Percentiles rank a stretch among this genome's conserved stretches.
phyloP scores from a whole-genome alignment of 495 filamentous ascomycete species.

The Penicillium paxilli region DNA sequence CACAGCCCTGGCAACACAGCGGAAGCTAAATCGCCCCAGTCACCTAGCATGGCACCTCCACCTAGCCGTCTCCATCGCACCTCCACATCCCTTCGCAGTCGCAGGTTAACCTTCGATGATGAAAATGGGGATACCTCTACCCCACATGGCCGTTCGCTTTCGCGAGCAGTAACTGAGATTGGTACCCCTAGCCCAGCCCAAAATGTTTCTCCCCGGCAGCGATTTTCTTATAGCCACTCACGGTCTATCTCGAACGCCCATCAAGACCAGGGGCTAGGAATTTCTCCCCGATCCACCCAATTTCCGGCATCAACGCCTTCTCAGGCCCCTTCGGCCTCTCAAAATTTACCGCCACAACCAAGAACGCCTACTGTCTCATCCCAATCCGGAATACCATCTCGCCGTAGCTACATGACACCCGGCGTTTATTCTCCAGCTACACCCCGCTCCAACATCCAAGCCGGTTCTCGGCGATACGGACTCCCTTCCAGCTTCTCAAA shows the following conservation, averaged over 20 bases:
- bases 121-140: slow-evolving; percentile 23
- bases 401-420: slow-evolving; percentile 44
- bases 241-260: slow-evolving; percentile 22
- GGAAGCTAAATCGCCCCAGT: slow-evolving; percentile 28
- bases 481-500: slow-evolving; percentile 28
- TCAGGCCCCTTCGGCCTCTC: slow-evolving; percentile 7
- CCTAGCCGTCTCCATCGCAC: slow-evolving; percentile 39
- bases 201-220: slow-evolving; percentile 34
- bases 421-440: slow-evolving; percentile 40
- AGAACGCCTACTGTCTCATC: slow-evolving; percentile 41
- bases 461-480: slow-evolving; percentile 49
- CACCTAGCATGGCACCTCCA: slow-evolving; percentile 29
- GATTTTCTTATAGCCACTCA: slow-evolving; percentile 45
- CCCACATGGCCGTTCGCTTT: slow-evolving; percentile 33
- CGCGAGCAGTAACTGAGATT: slow-evolving; percentile 41
- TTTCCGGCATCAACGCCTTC: slow-evolving; percentile 15
- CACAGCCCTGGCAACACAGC: slow-evolving; percentile 23
- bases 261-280: slow-evolving; percentile 23
- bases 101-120: slow-evolving; percentile 35
- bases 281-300: slow-evolving; percentile 23
- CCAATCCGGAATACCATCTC: slow-evolving; percentile 41
- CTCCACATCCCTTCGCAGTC: slow-evolving; percentile 38
- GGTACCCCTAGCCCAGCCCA: slow-evolving; percentile 29
- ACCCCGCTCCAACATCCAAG: slow-evolving; percentile 44
- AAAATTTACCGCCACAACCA: slow-evolving; percentile 28